A percentile compares a stretch with the other conserved stretches of the same genome.
Evolutionary conservation across 169 alveolate genomes (phyloP).

Genomic region (Plasmodium billcollinsi): DNA sequence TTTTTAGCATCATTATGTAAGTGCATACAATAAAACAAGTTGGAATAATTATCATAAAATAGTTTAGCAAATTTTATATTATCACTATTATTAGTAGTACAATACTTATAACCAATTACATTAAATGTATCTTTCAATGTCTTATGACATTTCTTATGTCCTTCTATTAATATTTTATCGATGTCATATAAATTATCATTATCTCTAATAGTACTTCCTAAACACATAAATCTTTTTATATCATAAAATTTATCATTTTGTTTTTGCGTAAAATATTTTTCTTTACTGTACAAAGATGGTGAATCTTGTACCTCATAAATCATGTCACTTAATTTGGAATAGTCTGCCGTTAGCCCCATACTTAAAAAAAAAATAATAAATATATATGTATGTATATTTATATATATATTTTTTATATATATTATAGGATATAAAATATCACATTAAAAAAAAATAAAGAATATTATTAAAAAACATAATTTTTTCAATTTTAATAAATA

Average conservation of each 20-base stretch:
- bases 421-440: background rate
- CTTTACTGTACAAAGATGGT: slow-evolving; percentile 35
- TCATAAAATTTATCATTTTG: slow-evolving; percentile 69
- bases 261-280: slow-evolving; percentile 58
- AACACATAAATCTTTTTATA: slow-evolving; percentile 61
- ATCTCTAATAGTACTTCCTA: slow-evolving; percentile 46
- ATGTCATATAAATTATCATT: slow-evolving; percentile 27
- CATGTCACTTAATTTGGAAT: slow-evolving; percentile 27
- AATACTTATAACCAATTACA: slow-evolving; percentile 42
- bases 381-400: background rate
- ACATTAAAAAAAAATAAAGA: background rate
- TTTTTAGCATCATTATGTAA: slow-evolving; percentile 52
- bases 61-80: slow-evolving; percentile 33
- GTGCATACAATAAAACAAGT: slow-evolving; percentile 72
- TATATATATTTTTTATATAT: background rate
- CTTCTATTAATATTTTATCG: slow-evolving; percentile 18
- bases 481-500: too few species aligned
- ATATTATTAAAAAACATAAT: background rate
- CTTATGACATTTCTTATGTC: slow-evolving; percentile 30
- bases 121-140: slow-evolving; percentile 35
- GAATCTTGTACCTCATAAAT: slow-evolving; percentile 39
- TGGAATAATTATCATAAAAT: slow-evolving; percentile 44
- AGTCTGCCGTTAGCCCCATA: slow-evolving; percentile 32
- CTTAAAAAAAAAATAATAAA: background rate
- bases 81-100: slow-evolving; percentile 50